Evolutionary conservation across 352 stramenopile genomes (phyloP).

Genomic region (Phytophthora syringae): DNA sequence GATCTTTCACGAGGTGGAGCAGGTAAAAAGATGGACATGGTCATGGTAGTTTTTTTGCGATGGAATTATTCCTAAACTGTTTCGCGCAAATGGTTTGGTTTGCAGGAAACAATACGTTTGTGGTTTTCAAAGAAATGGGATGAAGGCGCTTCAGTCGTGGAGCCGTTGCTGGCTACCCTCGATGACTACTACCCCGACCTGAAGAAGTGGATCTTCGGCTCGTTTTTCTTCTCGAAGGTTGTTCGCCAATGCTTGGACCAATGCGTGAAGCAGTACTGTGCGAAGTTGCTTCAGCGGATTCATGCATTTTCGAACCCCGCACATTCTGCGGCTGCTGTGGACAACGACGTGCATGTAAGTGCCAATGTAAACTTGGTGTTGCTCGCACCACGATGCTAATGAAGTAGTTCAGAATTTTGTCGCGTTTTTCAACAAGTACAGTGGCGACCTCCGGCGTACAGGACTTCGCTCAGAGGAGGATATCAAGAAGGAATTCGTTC

Average conservation of each 20-base stretch:
- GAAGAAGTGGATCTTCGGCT: conserved; percentile 75
- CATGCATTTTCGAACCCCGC: conserved; percentile 58
- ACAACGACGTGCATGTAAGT: conserved; percentile 67
- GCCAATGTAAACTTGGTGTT: neutral
- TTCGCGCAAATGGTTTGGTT: neutral
- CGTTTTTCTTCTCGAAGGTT: conserved; percentile 88
- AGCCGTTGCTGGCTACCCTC: conserved; percentile 76
- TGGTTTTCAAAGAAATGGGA: conserved; percentile 90
- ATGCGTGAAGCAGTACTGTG: conserved; percentile 70
- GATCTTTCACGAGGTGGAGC: conserved; percentile 83
- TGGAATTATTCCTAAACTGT: neutral
- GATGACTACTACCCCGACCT: conserved; percentile 83
- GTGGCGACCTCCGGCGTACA: conserved; percentile 66
- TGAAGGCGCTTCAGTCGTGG: conserved; percentile 73
- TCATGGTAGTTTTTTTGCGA: neutral
- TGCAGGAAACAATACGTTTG: conserved; percentile 67
- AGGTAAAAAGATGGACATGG: conserved; percentile 36
- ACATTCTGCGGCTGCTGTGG: conserved; percentile 47
- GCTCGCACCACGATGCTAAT: neutral
- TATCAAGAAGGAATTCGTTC: conserved; percentile 70
- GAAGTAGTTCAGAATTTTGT: conserved; percentile 73
- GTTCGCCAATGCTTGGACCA: conserved; percentile 75
- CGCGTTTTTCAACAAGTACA: conserved; percentile 77
- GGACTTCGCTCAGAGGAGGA: conserved; percentile 71
- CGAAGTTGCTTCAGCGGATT: conserved; percentile 63